Evolutionary conservation across 345 rosid genomes (phyloP), one percentile per base, ranked within the genome.

Genomic region (Citrus sinensis): DNA sequence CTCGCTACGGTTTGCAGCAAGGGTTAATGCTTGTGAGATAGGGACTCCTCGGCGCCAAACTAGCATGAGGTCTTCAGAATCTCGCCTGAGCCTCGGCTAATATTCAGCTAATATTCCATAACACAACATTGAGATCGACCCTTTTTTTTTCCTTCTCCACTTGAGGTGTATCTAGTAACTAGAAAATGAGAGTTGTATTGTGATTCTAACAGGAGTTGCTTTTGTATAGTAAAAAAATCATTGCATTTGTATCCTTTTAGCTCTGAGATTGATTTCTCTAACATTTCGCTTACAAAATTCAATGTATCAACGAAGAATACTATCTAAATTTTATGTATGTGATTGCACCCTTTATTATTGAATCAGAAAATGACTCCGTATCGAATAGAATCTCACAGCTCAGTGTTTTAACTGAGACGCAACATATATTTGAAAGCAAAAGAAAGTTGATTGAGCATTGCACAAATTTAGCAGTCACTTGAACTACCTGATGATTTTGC

Each of bases 1-100:
- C 86, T 97, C 98, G 17, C 91, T 97, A 19, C 88, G 98, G 25
- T 97, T 97, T 3, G 99, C 99, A 64, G 95, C 99, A 8, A 86
- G 99, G 79, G 99, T 97, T 24, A 97, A 97, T 81, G 93, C 98
- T 51, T 97, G 99, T n/a, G 99, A 97, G 86, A 97, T 97, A 71
- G 99, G 99, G 70, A 89, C 90, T 64, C 98, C 99, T 8, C 85
- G 99, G 14, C 94, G 99, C 13, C 94, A 92, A 70, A 87, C 88
- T 67, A 83, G 79, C 78, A 72, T 80, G 27, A 82, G 88, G 55
- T 78, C 84, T 37, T 67, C 85, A 30, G 99, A 93, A 37, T 84
- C 87, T 74, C 97, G 97, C 46, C 82, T 94, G 86, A 96, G 97
- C 83, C 89, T 84, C 29, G 95, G 98, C 61, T 93, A 84, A 86